phyloP scores from a whole-genome alignment of 257 asterid species.

The Haberlea rhodopensis region DNA sequence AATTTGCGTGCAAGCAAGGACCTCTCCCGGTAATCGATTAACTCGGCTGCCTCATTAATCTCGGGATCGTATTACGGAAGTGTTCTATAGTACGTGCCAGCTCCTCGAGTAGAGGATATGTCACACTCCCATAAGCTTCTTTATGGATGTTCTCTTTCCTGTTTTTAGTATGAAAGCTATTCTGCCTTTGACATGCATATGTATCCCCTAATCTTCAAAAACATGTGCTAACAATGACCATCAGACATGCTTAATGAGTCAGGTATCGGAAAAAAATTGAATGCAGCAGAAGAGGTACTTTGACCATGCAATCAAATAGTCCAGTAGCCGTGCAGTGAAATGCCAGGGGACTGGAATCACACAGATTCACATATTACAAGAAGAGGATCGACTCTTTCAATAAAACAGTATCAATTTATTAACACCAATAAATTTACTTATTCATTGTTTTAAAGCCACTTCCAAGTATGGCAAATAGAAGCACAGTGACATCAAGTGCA shows the following conservation, averaged over 20 bases:
- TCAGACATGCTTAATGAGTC: neutral
- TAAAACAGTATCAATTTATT: constrained; percentile 10
- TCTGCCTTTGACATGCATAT: too few relatives aligned
- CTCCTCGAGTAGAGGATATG: too few relatives aligned
- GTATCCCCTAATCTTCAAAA: neutral
- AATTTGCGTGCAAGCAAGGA: too few relatives aligned
- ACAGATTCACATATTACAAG: neutral
- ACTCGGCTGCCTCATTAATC: too few relatives aligned
- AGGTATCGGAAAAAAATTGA: neutral
- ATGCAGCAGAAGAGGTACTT: neutral
- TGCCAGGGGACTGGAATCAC: neutral
- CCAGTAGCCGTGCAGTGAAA: neutral
- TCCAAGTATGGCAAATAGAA: constrained; percentile 14
- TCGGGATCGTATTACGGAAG: too few relatives aligned
- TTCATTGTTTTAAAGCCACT: constrained; percentile 23
- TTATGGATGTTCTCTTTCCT: too few relatives aligned
- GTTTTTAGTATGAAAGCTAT: too few relatives aligned
- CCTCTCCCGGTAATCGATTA: too few relatives aligned
- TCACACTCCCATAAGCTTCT: too few relatives aligned
- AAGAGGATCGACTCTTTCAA: neutral
- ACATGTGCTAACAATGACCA: neutral
- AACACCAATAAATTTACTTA: constrained; percentile 24
- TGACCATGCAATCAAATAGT: neutral
- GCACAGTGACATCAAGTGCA: constrained; percentile 15
- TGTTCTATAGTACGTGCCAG: too few relatives aligned